Evolutionary conservation across 108 stramenopile species (phyloP), one percentile per base, ranked within the genome.

Genomic region (Cyclotella choctawhatcheeana): DNA sequence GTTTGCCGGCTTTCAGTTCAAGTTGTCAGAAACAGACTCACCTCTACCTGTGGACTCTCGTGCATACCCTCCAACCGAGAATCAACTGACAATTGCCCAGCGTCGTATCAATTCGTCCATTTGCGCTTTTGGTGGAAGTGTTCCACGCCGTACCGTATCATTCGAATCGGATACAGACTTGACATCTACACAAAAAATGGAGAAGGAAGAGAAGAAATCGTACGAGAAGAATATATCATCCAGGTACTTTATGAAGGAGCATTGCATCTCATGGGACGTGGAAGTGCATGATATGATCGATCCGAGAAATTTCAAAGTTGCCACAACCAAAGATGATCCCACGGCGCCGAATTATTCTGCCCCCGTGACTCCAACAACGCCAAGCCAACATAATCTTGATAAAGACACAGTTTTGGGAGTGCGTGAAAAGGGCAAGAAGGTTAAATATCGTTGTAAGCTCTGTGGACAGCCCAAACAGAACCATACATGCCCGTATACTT

Each of bases 391-490:
- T 27, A 37, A 37, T 21, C 17, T 12, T 24, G n/a, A n/a, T n/a
- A 37, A 22, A 0, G 51, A 35, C 20, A 30, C 27, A 25, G 18
- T 21, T 33, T 17, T 51, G 13, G 58, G 58, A 2, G 4, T 59
- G 5, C 31, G 67, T 20, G 66, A 69, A 37, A 67, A 64, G 61
- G 70, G 75, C 26, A 44, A 53, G n/a, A 83, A 79, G 25, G 50
- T 78, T 44, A 85, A 79, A 26, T 82, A 85, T 48, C 72, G 87
- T 12, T 93, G 92, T 80, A 93, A 91, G 55, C 84, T 90, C 31
- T 93, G 92, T 65, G 92, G 92, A n/a, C 86, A 88, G 44, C 86
- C 86, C n/a, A 93, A 93, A 71, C 89, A 93, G 53, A 90, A 89
- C 44, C 89, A 93, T 70, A 73, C 70, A 27, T 93, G 92, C 35